These are phyloP conservation scores for Sporothrix dimorphospora DNA, from an alignment of 2,329 filamentous ascomycete genomes.

Conservation along the genomic window DNA sequence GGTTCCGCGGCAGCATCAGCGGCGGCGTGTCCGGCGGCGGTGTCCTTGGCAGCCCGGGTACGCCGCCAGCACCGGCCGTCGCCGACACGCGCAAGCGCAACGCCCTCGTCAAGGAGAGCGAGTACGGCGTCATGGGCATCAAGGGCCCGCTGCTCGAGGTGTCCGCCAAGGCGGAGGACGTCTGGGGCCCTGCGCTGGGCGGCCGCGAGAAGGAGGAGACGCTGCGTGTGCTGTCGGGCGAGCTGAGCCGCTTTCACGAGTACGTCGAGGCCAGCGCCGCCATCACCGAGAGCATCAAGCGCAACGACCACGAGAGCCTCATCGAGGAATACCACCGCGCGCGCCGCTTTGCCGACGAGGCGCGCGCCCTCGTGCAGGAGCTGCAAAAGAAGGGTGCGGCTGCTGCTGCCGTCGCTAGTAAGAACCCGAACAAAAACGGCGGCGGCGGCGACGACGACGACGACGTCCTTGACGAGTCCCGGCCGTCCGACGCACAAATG, in stretches of 20 bases:
- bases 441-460: constrained; percentile 7
- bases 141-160: constrained; percentile 86
- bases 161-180: constrained; percentile 91
- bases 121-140: constrained; percentile 86
- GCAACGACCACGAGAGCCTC: constrained; percentile 85
- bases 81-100: constrained; percentile 69
- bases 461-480: constrained; percentile 38
- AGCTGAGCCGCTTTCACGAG: constrained; percentile 77
- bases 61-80: constrained; percentile 5
- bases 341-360: constrained; percentile 79
- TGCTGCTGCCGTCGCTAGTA: no score
- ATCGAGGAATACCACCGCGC: constrained; percentile 86
- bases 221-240: constrained; percentile 74
- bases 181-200: constrained; percentile 93
- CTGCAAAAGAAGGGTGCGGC: constrained; percentile 36
- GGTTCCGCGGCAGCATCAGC: constrained; percentile 59
- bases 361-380: constrained; percentile 66
- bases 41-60: constrained; percentile 9
- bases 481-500: constrained; percentile 75
- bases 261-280: constrained; percentile 79
- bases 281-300: constrained; percentile 82
- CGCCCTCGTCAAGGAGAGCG: constrained; percentile 87
- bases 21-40: constrained; percentile 13
- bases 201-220: constrained; percentile 89
- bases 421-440: neutral